Conservation (phyloP, 2,329 filamentous ascomycete species). For the Blastomyces silverae region DNA sequence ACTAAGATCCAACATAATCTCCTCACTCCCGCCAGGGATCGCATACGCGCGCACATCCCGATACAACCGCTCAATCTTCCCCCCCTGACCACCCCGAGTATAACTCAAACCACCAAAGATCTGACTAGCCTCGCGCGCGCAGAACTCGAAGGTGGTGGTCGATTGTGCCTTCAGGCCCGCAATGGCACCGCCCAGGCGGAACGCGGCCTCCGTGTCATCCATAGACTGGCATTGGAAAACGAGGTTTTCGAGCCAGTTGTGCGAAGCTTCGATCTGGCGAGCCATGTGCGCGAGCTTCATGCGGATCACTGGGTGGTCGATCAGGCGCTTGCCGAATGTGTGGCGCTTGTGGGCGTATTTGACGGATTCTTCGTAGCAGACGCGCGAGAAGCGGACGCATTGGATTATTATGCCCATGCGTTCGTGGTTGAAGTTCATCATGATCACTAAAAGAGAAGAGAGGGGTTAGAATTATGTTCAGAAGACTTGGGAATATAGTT, state of each 20-base stretch:
- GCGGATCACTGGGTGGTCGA: constrained; percentile 94
- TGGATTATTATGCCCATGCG: constrained; percentile 98
- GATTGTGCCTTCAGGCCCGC: constrained; percentile 89
- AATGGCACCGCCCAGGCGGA: constrained; percentile 90
- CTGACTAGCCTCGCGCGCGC: constrained; percentile 89
- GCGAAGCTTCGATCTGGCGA: constrained; percentile 92
- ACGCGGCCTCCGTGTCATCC: constrained; percentile 91
- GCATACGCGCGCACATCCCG: constrained; percentile 93
- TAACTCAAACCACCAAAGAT: constrained; percentile 95
- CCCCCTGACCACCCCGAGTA: constrained; percentile 86
- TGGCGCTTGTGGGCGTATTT: constrained; percentile 96
- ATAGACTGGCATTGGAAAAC: constrained; percentile 91
- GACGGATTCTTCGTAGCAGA: constrained; percentile 93
- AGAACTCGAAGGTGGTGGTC: constrained; percentile 95
- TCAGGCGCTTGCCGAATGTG: constrained; percentile 93
- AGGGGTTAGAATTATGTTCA: neutral
- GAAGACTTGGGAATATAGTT: constrained; percentile 12
- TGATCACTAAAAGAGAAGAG: constrained; percentile 59
- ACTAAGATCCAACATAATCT: constrained; percentile 97
- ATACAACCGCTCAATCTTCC: constrained; percentile 90
- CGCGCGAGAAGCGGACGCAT: constrained; percentile 86
- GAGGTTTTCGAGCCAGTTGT: constrained; percentile 92
- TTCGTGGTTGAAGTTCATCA: constrained; percentile 99
- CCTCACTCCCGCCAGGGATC: constrained; percentile 89
- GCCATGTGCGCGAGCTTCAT: constrained; percentile 98